Evolutionary conservation across 352 stramenopile species (phyloP).

Genomic region (Thalassiosira exigua): DNA sequence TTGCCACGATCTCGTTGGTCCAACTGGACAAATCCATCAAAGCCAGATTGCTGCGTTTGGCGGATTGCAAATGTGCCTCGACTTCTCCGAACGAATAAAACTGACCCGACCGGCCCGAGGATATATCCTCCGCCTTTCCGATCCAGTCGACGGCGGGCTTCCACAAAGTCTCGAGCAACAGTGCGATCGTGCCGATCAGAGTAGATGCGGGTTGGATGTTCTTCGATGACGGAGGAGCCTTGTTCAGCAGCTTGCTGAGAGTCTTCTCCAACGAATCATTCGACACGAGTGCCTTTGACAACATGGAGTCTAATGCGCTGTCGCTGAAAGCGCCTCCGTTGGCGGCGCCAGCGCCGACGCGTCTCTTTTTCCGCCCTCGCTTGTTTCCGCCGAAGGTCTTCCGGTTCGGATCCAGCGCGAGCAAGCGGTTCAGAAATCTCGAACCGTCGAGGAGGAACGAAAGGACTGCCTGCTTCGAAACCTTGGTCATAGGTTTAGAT

Average conservation of each 20-base stretch:
- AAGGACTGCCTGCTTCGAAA: constrained; percentile 41
- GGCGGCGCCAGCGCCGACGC: constrained; percentile 5
- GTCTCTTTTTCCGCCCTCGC: constrained; percentile 34
- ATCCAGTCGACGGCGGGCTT: constrained; percentile 45
- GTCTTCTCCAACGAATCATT: constrained; percentile 22
- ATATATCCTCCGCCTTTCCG: constrained; percentile 44
- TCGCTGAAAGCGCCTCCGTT: constrained; percentile 8
- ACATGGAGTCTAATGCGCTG: constrained; percentile 23
- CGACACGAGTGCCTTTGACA: constrained; percentile 34
- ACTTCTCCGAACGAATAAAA: constrained; percentile 65
- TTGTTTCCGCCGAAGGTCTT: neutral
- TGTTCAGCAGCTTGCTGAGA: constrained; percentile 31
- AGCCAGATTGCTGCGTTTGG: constrained; percentile 35
- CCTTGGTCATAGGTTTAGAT: neutral
- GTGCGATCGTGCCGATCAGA: constrained; percentile 29
- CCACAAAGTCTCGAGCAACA: constrained; percentile 39
- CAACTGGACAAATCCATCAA: constrained; percentile 58
- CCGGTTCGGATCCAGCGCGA: constrained; percentile 26
- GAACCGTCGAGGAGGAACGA: constrained; percentile 47
- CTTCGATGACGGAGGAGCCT: neutral
- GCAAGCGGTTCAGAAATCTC: constrained; percentile 36
- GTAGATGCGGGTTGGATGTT: constrained; percentile 22
- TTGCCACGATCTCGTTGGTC: constrained; percentile 46
- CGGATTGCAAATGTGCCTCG: constrained; percentile 46
- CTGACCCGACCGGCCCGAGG: constrained; percentile 18